phyloP scores from a whole-genome alignment of 1,284 basidiomycete species.

The Rhodotorula sp. region DNA sequence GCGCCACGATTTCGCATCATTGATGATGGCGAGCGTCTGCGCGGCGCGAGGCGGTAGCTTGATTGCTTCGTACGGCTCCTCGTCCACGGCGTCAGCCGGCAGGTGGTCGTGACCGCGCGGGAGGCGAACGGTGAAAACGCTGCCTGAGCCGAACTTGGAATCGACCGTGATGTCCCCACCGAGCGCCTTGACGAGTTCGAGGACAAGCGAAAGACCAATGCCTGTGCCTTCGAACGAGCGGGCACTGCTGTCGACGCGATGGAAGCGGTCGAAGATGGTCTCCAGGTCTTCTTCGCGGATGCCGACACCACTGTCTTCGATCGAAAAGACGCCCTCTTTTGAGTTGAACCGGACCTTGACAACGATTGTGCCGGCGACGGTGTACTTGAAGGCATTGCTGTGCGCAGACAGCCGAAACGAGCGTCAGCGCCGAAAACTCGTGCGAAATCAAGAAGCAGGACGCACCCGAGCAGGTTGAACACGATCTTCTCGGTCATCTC shows the following conservation, averaged over 20 bases:
- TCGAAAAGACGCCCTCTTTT: slow-evolving; percentile 38
- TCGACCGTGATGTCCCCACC: slow-evolving; percentile 52
- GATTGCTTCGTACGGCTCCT: slow-evolving; percentile 16
- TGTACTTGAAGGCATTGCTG: slow-evolving; percentile 50
- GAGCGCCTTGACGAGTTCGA: slow-evolving; percentile 53
- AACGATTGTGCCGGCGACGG: slow-evolving; percentile 30
- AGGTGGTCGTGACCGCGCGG: slow-evolving; percentile 40
- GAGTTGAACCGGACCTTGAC: slow-evolving; percentile 31
- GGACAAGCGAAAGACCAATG: slow-evolving; percentile 49
- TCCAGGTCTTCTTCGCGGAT: slow-evolving; percentile 43
- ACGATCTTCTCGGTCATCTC: slow-evolving; percentile 55
- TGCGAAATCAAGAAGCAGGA: no score
- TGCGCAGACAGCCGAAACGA: neutral
- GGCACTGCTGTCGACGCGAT: slow-evolving; percentile 48
- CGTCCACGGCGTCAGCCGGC: slow-evolving; percentile 19
- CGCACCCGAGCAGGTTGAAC: slow-evolving; percentile 31
- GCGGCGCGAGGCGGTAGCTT: slow-evolving; percentile 9
- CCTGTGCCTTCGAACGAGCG: slow-evolving; percentile 53
- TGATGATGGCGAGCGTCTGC: slow-evolving; percentile 25
- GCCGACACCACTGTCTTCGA: slow-evolving; percentile 51
- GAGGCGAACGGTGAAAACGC: slow-evolving; percentile 27
- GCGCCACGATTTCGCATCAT: slow-evolving; percentile 33
- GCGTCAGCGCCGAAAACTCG: neutral
- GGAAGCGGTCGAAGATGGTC: slow-evolving; percentile 50
- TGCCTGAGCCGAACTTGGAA: slow-evolving; percentile 29